Conservation (phyloP, 176 grass and related monocot genomes). For the Aegilops speltoides region DNA sequence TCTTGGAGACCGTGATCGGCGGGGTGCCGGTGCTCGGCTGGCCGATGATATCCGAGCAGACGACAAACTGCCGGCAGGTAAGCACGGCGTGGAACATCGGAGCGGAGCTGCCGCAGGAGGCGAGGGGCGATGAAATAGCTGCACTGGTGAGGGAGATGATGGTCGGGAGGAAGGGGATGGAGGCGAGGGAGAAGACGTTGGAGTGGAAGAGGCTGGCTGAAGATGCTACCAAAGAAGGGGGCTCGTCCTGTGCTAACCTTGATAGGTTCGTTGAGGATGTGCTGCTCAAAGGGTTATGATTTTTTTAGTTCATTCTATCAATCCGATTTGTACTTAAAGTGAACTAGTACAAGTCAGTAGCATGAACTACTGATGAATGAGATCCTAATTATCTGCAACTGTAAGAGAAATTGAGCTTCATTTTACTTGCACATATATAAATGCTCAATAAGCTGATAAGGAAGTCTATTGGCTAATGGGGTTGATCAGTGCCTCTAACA, state of each 20-base stretch:
- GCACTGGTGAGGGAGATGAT: not conserved
- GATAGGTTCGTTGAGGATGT: slow-evolving; percentile 3
- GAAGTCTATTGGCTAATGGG: too few species aligned
- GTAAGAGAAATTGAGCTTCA: too few species aligned
- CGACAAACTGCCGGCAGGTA: not conserved
- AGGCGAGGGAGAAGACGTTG: not conserved
- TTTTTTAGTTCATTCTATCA: not conserved
- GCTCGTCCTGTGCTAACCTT: not conserved
- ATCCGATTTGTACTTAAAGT: not conserved
- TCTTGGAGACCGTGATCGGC: not conserved
- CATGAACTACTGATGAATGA: too few species aligned
- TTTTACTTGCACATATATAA: too few species aligned
- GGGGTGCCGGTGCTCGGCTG: not conserved
- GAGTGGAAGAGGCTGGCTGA: not conserved
- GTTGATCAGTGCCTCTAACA: too few species aligned
- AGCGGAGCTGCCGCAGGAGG: not conserved
- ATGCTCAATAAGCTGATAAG: too few species aligned
- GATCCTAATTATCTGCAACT: too few species aligned
- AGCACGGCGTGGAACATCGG: slow-evolving; percentile 11
- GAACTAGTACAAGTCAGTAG: too few species aligned
- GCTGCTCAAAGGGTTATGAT: not conserved
- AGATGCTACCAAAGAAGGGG: not conserved
- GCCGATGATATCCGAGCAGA: slow-evolving; percentile 8
- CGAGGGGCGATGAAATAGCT: not conserved
- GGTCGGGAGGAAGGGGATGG: not conserved